These are phyloP conservation scores for Nectriaceae sp. DNA, from an alignment of 2,329 filamentous ascomycete genomes.

Conservation along the genomic window DNA sequence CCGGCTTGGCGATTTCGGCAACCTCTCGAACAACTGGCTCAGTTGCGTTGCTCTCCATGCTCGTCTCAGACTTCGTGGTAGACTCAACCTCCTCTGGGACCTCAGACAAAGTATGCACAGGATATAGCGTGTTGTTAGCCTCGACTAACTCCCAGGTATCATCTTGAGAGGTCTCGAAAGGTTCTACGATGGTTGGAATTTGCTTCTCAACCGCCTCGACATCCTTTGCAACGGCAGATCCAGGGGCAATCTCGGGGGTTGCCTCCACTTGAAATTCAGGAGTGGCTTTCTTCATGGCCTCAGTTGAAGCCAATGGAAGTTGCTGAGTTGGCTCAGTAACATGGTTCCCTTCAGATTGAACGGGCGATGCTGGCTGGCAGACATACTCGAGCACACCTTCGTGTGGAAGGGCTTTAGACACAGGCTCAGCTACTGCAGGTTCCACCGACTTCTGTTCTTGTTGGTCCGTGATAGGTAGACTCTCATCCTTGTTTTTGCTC, in stretches of 20 bases:
- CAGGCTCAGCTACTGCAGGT: neutral
- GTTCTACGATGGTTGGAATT: neutral
- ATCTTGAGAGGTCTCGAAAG: conserved; percentile 7
- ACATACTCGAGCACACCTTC: conserved; percentile 5
- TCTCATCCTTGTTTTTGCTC: no score
- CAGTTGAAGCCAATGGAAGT: neutral
- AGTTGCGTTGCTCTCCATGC: conserved; percentile 11
- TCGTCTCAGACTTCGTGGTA: conserved; percentile 22
- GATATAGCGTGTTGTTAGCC: conserved; percentile 5
- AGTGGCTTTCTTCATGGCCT: neutral
- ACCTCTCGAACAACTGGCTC: conserved; percentile 12
- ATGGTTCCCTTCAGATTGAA: conserved; percentile 1
- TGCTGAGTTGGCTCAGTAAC: neutral
- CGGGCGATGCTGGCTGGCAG: neutral
- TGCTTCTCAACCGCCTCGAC: neutral
- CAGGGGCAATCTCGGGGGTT: conserved; percentile 1
- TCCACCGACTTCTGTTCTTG: neutral
- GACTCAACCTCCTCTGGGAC: conserved; percentile 11
- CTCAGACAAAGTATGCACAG: neutral
- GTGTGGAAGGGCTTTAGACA: neutral
- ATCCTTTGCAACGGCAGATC: neutral
- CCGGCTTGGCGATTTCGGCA: neutral
- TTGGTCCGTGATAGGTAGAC: neutral
- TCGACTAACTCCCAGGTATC: conserved; percentile 18
- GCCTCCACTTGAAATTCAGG: neutral